Conservation (phyloP, 306 rosid genomes). For the Notholithocarpus densiflorus region DNA sequence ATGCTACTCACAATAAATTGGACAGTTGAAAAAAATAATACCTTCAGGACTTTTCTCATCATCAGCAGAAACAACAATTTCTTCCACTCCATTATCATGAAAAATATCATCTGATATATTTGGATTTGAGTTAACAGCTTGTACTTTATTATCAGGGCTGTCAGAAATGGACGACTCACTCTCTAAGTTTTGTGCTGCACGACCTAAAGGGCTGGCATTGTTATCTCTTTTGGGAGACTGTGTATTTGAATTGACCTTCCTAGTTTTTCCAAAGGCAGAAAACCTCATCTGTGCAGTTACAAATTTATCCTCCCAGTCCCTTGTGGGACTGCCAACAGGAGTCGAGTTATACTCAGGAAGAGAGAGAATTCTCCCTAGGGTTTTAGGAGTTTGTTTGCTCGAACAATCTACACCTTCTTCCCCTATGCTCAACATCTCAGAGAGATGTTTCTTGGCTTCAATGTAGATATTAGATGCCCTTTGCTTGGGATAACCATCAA, state of each 20-base stretch:
- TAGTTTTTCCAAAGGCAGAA: conserved; percentile 29
- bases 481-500: conserved; percentile 37
- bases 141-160: conserved; percentile 34
- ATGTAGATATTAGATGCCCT: conserved; percentile 58
- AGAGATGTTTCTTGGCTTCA: conserved; percentile 85
- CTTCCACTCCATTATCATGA: conserved; percentile 36
- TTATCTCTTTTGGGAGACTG: conserved; percentile 38
- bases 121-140: conserved; percentile 38
- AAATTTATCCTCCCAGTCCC: conserved; percentile 63
- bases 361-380: conserved; percentile 86
- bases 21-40: conserved; percentile 29
- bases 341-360: conserved; percentile 76
- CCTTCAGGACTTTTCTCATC: conserved; percentile 61
- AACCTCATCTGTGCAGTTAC: conserved; percentile 60
- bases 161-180: conserved; percentile 29
- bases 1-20: conserved; percentile 10
- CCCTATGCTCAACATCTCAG: conserved; percentile 60
- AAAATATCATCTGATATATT: conserved; percentile 23
- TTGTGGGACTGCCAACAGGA: conserved; percentile 76
- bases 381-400: conserved; percentile 56
- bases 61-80: conserved; percentile 15
- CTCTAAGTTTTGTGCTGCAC: conserved; percentile 34
- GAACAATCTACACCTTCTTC: conserved; percentile 55
- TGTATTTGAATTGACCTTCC: conserved; percentile 38
- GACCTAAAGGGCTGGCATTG: conserved; percentile 27